A percentile compares a stretch with the other conserved stretches of the same genome.
These are phyloP conservation scores for Coniochaeta prunicola DNA, from an alignment of 2,329 filamentous ascomycete genomes.

Conservation along the genomic window DNA sequence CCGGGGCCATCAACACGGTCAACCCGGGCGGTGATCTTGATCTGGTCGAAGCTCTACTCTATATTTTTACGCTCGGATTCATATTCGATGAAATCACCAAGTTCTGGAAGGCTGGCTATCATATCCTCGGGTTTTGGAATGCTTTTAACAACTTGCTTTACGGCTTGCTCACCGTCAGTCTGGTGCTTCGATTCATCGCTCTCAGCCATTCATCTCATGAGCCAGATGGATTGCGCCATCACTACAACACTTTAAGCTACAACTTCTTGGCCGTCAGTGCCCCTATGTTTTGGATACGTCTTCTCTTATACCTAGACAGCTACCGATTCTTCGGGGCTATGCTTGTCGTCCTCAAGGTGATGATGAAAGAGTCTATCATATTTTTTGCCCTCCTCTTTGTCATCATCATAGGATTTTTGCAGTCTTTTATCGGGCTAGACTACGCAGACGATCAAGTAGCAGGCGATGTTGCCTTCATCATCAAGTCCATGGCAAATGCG, in stretches of 20 bases:
- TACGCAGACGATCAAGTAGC: conserved; percentile 65
- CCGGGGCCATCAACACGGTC: conserved; percentile 86
- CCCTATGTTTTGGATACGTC: conserved; percentile 93
- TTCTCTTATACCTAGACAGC: conserved; percentile 87
- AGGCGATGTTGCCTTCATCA: conserved; percentile 65
- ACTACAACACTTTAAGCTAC: conserved; percentile 78
- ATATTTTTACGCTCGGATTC: conserved; percentile 87
- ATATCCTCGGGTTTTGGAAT: conserved; percentile 95
- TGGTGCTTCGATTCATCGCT: conserved; percentile 73
- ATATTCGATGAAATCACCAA: conserved; percentile 83
- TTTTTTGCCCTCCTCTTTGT: conserved; percentile 89
- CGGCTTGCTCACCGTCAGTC: conserved; percentile 66
- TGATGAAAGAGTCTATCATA: conserved; percentile 91
- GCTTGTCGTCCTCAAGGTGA: conserved; percentile 91
- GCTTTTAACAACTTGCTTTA: conserved; percentile 87
- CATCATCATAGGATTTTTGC: conserved; percentile 79
- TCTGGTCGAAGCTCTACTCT: conserved; percentile 73
- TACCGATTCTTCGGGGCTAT: conserved; percentile 96
- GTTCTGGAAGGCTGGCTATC: conserved; percentile 87
- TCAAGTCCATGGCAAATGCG: conserved; percentile 79
- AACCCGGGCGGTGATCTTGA: conserved; percentile 82
- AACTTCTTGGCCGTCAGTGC: conserved; percentile 90
- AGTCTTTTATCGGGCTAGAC: conserved; percentile 90
- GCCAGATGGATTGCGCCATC: conserved; percentile 40
- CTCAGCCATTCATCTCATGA: conserved; percentile 50